Evolutionary conservation across 441 rosid species (phyloP), one percentile per base, ranked within the genome.

Genomic region (Hura crepitans): DNA sequence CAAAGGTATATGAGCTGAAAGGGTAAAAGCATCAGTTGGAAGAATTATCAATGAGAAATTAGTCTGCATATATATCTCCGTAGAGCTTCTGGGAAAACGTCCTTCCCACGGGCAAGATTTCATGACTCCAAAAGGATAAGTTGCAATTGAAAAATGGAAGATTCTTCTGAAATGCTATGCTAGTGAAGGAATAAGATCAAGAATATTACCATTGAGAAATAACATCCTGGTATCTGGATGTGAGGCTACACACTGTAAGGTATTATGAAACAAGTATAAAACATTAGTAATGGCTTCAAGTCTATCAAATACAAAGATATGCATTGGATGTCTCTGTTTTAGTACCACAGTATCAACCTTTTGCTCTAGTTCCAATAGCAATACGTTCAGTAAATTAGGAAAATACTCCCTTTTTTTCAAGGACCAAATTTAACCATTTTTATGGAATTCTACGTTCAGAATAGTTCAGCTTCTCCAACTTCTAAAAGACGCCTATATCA

Each of bases 191-290:
- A 65, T 55, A 43, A 78, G 39, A 70, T 72, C 9, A 73, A 64
- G 68, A 81, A 77, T 50, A 70, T 70, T 89, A 96, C 99, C 99
- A 77, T 96, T 96, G 60, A 96, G 93, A 80, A 96, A 92, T 71
- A 86, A 69, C 98, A 92, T 96, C 77, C 99, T 87, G 27, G 99
- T 92, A 74, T 96, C 98, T 0, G 93, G 87, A 80, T 96, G 98
- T 74, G 99, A 96, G 76, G 99, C 99, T 9, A 96, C 99, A 65
- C 99, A 96, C 99, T 96, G 90, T 6, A 82, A 65, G 53, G 76
- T 25, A 68, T 73, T 13, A 69, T 53, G 54, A 51, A 50, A 75
- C 54, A 37, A 43, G 28, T 55, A 31, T 23, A n/a, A 54, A 27
- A 63, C 23, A 71, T 80, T 65, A 74, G 58, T 35, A 69, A 62